A percentile compares a stretch with the other conserved stretches of the same genome.
Conservation (phyloP, 1,139 yeast genomes). For the Pneumocystis carinii region DNA sequence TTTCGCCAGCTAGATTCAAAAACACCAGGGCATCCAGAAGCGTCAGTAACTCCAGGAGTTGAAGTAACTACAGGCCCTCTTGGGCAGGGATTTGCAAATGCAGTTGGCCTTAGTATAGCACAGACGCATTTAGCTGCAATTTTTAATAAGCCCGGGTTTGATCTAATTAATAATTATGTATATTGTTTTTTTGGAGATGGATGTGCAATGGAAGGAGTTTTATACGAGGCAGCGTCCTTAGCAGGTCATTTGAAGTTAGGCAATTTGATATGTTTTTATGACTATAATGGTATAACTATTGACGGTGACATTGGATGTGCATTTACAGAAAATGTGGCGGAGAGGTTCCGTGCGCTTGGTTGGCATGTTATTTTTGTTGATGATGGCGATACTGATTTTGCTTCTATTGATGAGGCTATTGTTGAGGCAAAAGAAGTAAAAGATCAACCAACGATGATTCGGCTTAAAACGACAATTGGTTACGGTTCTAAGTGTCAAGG, state of each 20-base stretch:
- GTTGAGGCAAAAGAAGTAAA: constrained; percentile 31
- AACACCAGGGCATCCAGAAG: constrained; percentile 97
- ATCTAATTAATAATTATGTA: constrained; percentile 58
- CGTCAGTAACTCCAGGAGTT: constrained; percentile 61
- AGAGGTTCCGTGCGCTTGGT: constrained; percentile 83
- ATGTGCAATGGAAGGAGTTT: constrained; percentile 96
- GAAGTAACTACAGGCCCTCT: constrained; percentile 98
- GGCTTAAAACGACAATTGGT: constrained; percentile 85
- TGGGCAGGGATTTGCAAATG: constrained; percentile 96
- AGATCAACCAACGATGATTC: constrained; percentile 82
- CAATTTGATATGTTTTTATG: constrained; percentile 91
- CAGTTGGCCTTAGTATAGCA: constrained; percentile 94
- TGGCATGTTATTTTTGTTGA: constrained; percentile 76
- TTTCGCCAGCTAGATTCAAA: constrained; percentile 85
- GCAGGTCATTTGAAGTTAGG: constrained; percentile 95
- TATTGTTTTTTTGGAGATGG: constrained; percentile 91
- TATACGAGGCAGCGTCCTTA: constrained; percentile 83
- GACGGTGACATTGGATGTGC: constrained; percentile 88
- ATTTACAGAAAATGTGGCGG: constrained; percentile 84
- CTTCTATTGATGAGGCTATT: constrained; percentile 59
- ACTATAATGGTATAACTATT: constrained; percentile 91
- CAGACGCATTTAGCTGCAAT: constrained; percentile 85
- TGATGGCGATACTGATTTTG: constrained; percentile 70
- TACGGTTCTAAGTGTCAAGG: constrained; percentile 80
- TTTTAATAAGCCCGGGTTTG: constrained; percentile 75